phyloP scores from a whole-genome alignment of 2,329 filamentous ascomycete species.

The Aureobasidium sp. region DNA sequence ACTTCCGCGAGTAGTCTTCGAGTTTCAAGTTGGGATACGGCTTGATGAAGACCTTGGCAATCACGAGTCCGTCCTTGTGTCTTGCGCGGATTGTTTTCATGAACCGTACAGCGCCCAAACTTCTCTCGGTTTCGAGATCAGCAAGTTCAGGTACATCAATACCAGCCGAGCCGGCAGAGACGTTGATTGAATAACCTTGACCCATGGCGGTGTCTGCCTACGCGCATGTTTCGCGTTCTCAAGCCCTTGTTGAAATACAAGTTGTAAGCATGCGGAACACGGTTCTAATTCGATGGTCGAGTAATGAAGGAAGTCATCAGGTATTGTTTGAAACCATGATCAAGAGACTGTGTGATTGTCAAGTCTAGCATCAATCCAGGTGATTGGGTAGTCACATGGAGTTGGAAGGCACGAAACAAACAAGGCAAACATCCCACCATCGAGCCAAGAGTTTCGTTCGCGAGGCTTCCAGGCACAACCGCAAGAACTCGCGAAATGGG shows the following conservation, averaged over 20 bases:
- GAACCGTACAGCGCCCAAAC: conserved; percentile 83
- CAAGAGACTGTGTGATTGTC: not conserved
- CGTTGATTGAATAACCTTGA: conserved; percentile 90
- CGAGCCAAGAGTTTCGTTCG: not conserved
- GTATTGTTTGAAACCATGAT: not conserved
- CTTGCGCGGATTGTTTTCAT: conserved; percentile 93
- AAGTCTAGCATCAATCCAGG: not conserved
- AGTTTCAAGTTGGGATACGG: conserved; percentile 50
- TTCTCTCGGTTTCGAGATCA: conserved; percentile 85
- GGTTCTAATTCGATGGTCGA: not conserved
- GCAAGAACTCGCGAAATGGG: not conserved
- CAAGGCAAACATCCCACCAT: conserved; percentile 9
- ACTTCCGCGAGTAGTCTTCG: conserved; percentile 8
- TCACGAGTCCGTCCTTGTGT: conserved; percentile 80
- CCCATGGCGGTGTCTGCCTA: conserved; percentile 56
- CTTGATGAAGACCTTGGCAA: conserved; percentile 93
- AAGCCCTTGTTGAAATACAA: not conserved
- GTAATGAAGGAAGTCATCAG: not conserved
- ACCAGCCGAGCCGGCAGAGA: conserved; percentile 82
- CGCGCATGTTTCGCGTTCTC: conserved; percentile 6
- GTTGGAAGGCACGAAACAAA: conserved; percentile 6
- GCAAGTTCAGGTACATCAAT: conserved; percentile 90
- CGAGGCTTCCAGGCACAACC: not conserved
- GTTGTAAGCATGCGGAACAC: not conserved
- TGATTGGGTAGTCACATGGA: conserved; percentile 1